Conservation (phyloP, 2,329 filamentous ascomycete species). For the Chalaropsis ovoidea region DNA sequence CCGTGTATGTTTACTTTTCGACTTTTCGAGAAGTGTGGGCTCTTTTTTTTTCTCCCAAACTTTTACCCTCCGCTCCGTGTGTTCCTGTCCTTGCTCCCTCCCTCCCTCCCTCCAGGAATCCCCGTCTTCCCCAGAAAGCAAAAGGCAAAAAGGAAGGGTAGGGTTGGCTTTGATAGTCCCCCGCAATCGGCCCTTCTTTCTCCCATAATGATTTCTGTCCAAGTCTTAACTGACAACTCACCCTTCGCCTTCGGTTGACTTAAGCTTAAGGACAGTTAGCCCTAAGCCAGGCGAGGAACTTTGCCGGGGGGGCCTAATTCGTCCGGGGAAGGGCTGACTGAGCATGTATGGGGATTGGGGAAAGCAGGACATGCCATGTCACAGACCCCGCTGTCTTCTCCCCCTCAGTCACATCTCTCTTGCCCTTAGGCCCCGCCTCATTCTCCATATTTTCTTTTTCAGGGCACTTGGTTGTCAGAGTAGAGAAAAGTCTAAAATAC, state of each 20-base stretch:
- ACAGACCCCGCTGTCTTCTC: not conserved
- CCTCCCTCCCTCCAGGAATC: not conserved
- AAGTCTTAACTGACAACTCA: conserved; percentile 1
- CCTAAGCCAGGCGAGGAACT: not conserved
- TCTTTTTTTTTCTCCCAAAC: no score
- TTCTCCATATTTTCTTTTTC: not conserved
- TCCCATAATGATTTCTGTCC: not conserved
- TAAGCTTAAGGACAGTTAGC: not conserved
- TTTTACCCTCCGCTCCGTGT: no score
- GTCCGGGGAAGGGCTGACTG: not conserved
- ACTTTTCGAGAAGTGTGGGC: not conserved
- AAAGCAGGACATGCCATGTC: not conserved
- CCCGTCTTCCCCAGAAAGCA: conserved; percentile 12
- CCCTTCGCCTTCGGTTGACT: not conserved
- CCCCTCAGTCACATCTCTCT: not conserved
- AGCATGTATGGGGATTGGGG: not conserved
- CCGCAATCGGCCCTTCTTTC: not conserved
- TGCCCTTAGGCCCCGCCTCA: not conserved
- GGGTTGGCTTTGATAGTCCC: not conserved
- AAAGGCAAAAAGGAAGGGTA: not conserved
- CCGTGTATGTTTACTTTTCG: conserved; percentile 9
- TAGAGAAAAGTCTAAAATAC: conserved; percentile 1
- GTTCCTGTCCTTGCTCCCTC: not conserved
- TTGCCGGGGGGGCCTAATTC: not conserved
- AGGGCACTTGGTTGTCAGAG: no score